A percentile compares a stretch with the other conserved stretches of the same genome.
phyloP scores from a whole-genome alignment of 108 stramenopile genomes.

The Fistulifera solaris region DNA sequence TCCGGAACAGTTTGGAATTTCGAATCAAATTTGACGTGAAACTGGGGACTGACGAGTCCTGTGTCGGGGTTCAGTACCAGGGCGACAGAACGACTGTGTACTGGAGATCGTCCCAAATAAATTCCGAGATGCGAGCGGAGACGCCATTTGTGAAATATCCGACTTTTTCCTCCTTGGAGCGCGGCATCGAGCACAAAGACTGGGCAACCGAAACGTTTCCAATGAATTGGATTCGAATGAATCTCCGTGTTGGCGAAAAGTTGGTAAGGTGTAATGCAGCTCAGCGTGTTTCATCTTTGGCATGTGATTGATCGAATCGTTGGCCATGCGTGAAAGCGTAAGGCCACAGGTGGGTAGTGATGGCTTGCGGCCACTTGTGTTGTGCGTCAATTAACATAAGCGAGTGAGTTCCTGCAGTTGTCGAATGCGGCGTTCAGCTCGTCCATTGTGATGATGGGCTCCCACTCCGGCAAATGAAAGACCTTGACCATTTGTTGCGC shows the following conservation, averaged over 20 bases:
- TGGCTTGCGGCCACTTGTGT: constrained; percentile 18
- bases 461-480: constrained; percentile 26
- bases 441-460: constrained; percentile 24
- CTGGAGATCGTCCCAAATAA: constrained; percentile 23
- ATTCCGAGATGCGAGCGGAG: constrained; percentile 23
- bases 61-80: constrained; percentile 25
- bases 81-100: constrained; percentile 21
- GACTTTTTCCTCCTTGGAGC: constrained; percentile 6
- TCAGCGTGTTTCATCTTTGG: neutral
- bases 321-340: constrained; percentile 19
- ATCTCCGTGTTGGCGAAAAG: constrained; percentile 7
- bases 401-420: constrained; percentile 17
- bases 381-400: constrained; percentile 18
- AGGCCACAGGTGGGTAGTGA: constrained; percentile 23
- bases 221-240: constrained; percentile 12
- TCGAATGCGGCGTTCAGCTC: constrained; percentile 20
- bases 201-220: constrained; percentile 19
- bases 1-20: constrained; percentile 22
- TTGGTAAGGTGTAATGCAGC: constrained; percentile 4
- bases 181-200: constrained; percentile 11
- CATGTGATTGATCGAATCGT: constrained; percentile 10
- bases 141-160: constrained; percentile 25
- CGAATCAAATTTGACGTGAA: constrained; percentile 22
- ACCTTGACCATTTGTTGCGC: constrained; percentile 22
- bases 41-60: constrained; percentile 32